Evolutionary conservation across 2,329 filamentous ascomycete species (phyloP), one percentile per base, ranked within the genome.

Genomic region (Cercospora zeina): DNA sequence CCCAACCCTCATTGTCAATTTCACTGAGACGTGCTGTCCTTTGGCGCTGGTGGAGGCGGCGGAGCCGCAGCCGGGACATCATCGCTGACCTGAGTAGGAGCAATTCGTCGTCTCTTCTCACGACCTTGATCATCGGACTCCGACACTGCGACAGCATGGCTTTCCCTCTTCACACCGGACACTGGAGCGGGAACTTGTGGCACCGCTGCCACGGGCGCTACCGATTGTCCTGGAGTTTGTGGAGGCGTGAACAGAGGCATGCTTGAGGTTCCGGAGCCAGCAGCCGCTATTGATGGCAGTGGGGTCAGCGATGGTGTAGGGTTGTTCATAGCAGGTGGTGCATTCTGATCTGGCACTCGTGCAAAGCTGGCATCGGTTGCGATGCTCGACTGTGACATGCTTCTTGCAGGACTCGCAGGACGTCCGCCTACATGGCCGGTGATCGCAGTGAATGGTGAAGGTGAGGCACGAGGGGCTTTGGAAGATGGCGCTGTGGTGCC

Each of bases 181-280:
- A 54, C 57, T 34, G 37, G 30, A 24, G 59, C 36, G 16, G 63
- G 36, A 3, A 49, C 57, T 54, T 57, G 49, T 50, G 63, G 53
- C 36, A 56, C 37, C 10, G 59, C 56, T 16, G 55, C 57, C 27
- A 24, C 27, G 19, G 58, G 66, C 31, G 64, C 70, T 71, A 45
- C 73, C 70, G 64, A 73, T 37, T 66, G 76, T 62, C 84, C 79
- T 5, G 93, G 93, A 2, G 93, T 97, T 74, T 96, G 89, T 0
- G 93, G 95, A 2, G 95, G 93, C 7, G 93, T 97, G 37, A 90
- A 91, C 70, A 96, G 85, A 0, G 92, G 90, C 47, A 96, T 78
- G 19, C 30, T 59, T 5, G 59, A 55, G 30, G 59, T 63, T 1
- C 62, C 63, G 3, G 70, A 71, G 8, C 71, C 72, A 8, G 72